Conservation (phyloP, 305 asterid genomes). For the Solanum chacoense region DNA sequence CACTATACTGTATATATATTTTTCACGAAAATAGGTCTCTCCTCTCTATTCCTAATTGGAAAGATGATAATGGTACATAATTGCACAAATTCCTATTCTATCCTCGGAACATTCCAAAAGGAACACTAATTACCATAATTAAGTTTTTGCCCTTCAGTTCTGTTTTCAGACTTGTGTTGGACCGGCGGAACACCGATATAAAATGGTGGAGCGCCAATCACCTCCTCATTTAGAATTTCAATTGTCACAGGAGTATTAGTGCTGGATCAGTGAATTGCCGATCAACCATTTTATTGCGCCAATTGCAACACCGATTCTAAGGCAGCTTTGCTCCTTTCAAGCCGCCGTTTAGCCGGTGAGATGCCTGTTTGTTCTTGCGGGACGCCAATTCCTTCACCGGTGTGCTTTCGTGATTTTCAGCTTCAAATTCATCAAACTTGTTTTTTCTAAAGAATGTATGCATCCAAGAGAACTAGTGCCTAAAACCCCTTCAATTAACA, state of each 20-base stretch:
- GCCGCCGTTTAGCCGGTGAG: neutral
- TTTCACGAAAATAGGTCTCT: neutral
- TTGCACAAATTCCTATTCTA: neutral
- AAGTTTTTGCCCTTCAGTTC: neutral
- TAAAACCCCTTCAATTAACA: neutral
- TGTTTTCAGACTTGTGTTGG: neutral
- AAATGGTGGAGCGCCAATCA: neutral
- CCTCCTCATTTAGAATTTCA: neutral
- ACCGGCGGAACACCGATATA: neutral
- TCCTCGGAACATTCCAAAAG: neutral
- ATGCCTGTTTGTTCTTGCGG: neutral
- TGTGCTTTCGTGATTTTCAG: neutral
- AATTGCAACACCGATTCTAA: neutral
- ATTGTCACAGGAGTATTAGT: neutral
- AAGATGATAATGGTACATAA: neutral
- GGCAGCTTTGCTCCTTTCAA: neutral
- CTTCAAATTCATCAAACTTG: neutral
- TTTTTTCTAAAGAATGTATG: neutral
- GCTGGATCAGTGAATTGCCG: neutral
- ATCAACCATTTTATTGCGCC: neutral
- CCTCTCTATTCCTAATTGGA: neutral
- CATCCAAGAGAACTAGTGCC: neutral
- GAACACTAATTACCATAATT: neutral
- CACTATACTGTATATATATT: neutral
- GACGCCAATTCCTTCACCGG: neutral